Percentiles rank a stretch among this genome's conserved stretches.
Evolutionary conservation across 2,329 filamentous ascomycete species (phyloP).

Genomic region (Volutella citrinella): DNA sequence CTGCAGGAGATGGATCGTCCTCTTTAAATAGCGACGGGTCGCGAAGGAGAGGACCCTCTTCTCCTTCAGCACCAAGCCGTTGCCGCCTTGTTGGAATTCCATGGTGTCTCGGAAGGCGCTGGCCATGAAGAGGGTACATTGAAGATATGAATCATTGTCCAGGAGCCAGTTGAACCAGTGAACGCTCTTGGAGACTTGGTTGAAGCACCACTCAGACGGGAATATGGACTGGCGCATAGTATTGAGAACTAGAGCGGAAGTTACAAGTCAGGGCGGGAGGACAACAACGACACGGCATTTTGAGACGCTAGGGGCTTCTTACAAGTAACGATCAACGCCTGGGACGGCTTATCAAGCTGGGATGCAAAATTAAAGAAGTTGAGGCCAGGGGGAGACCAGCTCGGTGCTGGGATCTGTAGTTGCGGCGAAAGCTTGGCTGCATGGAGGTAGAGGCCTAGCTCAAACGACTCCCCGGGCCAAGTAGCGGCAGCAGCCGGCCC

Average conservation of each 20-base stretch:
- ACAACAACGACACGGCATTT: too few relatives aligned
- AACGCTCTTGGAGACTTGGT: conserved; percentile 15
- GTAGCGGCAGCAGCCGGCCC: too few relatives aligned
- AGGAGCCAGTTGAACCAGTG: conserved; percentile 29
- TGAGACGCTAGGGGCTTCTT: not conserved
- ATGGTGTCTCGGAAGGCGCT: conserved; percentile 18
- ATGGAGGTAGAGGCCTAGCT: too few relatives aligned
- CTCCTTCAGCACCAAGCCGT: not conserved
- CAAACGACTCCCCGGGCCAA: too few relatives aligned
- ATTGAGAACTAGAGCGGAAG: conserved; percentile 19
- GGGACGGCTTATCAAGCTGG: conserved; percentile 13
- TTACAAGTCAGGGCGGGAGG: too few relatives aligned
- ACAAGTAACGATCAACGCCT: conserved; percentile 17
- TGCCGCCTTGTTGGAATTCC: not conserved
- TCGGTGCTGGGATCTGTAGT: conserved; percentile 9
- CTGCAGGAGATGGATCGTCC: conserved; percentile 17
- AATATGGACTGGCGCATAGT: conserved; percentile 27
- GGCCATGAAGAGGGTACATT: conserved; percentile 23
- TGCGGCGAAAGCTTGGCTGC: too few relatives aligned
- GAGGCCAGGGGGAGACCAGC: conserved; percentile 15
- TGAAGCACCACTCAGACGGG: conserved; percentile 27
- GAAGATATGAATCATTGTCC: conserved; percentile 22
- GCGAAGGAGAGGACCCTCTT: conserved; percentile 8
- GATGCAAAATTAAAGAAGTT: conserved; percentile 17
- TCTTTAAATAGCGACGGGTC: conserved; percentile 11